Evolutionary conservation across 306 rosid species (phyloP), one percentile per base, ranked within the genome.

Genomic region (Calophaca sinica): DNA sequence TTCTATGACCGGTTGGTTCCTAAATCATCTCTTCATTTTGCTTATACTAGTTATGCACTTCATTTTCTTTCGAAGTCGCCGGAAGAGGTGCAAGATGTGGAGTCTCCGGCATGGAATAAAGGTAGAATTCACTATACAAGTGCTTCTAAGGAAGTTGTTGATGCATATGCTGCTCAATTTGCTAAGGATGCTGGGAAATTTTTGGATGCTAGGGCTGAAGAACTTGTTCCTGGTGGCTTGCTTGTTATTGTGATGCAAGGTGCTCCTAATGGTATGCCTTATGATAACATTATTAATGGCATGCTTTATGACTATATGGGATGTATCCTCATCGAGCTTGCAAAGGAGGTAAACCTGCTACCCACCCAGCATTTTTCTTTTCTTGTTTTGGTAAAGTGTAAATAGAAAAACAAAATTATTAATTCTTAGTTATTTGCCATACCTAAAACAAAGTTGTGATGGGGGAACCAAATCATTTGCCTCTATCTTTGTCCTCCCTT

Each of bases 11-110:
- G 71, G 2, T 12, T 86, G 31, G 84, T 86, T 39, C 90, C 90
- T 0, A 35, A 72, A 20, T 65, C 84, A 1, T 84, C 82, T 7
- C 66, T 86, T 66, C 87, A 86, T 75, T 58, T 86, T 50, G 86
- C 73, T 4, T 44, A 72, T 33, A 6, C 76, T 1, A 48, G 54
- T 14, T 74, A 20, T 12, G 39, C 84, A 13, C 61, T 78, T 1
- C 84, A 86, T n/a, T 86, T 80, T 80, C 82, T 86, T 15, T 83
- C 86, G 0, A 44, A 72, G 53, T 42, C 76, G 57, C 90, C 90
- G 0, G 50, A 32, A 14, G 84, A 48, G 55, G 1, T 86, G 72
- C 55, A 33, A 55, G 71, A 80, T 10, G 32, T 53, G 50, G 44
- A 31, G 60, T 66, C 75, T 33, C 57, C 51, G 0, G 75, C 82